A percentile compares a stretch with the other conserved stretches of the same genome.
phyloP scores from a whole-genome alignment of 305 asterid genomes.

The Fraxinus ornus region DNA sequence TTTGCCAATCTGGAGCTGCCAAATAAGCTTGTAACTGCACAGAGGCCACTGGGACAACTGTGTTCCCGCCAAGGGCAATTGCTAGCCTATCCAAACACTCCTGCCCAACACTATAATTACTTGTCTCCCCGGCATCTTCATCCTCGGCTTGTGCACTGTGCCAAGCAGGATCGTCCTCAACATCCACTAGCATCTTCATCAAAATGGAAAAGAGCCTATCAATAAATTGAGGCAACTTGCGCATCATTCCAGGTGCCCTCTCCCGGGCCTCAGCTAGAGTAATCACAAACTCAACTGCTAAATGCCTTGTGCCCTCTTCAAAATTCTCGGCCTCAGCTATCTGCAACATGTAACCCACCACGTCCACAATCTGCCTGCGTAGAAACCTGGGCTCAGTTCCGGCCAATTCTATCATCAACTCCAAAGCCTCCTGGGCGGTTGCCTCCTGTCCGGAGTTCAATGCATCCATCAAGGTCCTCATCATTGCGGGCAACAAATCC shows the following conservation, averaged over 20 bases:
- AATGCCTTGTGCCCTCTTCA: conserved; percentile 86
- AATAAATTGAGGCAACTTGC: conserved; percentile 84
- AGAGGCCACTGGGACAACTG: conserved; percentile 87
- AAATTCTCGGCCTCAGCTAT: conserved; percentile 74
- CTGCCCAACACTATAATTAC: conserved; percentile 85
- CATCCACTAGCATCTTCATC: conserved; percentile 77
- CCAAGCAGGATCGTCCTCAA: conserved; percentile 89
- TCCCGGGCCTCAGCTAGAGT: conserved; percentile 88
- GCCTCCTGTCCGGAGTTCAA: conserved; percentile 75
- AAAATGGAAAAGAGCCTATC: conserved; percentile 70
- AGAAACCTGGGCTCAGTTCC: conserved; percentile 87
- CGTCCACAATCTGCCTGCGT: conserved; percentile 86
- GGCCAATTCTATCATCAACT: conserved; percentile 80
- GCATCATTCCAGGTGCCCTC: conserved; percentile 96
- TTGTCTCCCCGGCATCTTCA: conserved; percentile 91
- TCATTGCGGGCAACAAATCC: conserved; percentile 86
- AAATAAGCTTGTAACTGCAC: conserved; percentile 75
- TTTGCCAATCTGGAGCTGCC: conserved; percentile 89
- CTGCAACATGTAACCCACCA: conserved; percentile 90
- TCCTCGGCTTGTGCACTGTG: conserved; percentile 79
- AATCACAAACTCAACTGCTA: conserved; percentile 85
- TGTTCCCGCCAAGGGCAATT: conserved; percentile 79
- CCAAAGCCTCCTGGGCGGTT: conserved; percentile 91
- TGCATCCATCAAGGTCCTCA: conserved; percentile 86
- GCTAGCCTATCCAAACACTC: conserved; percentile 92